Evolutionary conservation across 2,329 filamentous ascomycete species (phyloP).

Genomic region (Fusarium incarnatum): DNA sequence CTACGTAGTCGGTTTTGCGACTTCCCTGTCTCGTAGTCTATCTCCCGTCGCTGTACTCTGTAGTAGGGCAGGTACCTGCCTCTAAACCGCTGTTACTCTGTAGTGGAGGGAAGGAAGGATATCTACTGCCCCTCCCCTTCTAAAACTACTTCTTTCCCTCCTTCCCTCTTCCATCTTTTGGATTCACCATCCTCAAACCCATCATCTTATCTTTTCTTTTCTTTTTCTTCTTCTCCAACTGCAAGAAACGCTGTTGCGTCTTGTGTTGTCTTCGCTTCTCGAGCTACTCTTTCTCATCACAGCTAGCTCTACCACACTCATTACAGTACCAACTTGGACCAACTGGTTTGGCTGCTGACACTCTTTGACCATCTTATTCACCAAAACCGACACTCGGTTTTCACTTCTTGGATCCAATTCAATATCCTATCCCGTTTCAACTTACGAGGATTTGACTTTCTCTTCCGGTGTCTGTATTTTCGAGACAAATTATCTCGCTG

Average conservation of each 20-base stretch:
- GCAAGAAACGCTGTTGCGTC: constrained; percentile 47
- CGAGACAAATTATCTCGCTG: constrained; percentile 45
- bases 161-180: constrained; percentile 36
- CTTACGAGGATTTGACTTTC: constrained; percentile 9
- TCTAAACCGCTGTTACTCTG: background rate
- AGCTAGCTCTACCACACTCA: constrained; percentile 49
- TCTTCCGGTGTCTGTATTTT: constrained; percentile 42
- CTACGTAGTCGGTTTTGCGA: constrained; percentile 17
- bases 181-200: constrained; percentile 38
- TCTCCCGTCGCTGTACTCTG: constrained; percentile 4
- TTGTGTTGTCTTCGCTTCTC: constrained; percentile 46
- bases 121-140: constrained; percentile 46
- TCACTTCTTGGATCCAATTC: constrained; percentile 7
- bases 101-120: constrained; percentile 18
- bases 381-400: constrained; percentile 29
- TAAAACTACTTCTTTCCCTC: constrained; percentile 42
- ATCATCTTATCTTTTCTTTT: constrained; percentile 37
- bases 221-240: constrained; percentile 41
- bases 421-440: constrained; percentile 22
- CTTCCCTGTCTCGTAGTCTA: constrained; percentile 1
- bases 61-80: background rate
- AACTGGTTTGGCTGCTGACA: constrained; percentile 70
- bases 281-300: constrained; percentile 54
- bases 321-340: constrained; percentile 55
- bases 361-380: constrained; percentile 54